Conservation (phyloP, 2,329 filamentous ascomycete species). For the Colletotrichum gigasporum region DNA sequence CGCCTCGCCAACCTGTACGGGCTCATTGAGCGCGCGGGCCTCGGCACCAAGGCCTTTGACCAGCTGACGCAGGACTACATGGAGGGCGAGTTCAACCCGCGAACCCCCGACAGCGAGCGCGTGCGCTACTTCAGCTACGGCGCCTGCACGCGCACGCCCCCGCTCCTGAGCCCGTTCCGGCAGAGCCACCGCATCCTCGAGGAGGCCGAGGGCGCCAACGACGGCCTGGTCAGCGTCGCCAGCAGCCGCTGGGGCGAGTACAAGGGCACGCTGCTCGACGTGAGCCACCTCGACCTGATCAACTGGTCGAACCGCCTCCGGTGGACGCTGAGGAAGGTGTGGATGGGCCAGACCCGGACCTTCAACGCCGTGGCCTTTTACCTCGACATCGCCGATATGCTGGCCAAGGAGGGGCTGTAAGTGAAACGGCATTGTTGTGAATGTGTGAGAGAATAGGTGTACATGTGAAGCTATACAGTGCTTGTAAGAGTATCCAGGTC, state of each 20-base stretch:
- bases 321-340: constrained; percentile 62
- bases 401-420: constrained; percentile 71
- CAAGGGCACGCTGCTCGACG: constrained; percentile 68
- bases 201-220: constrained; percentile 66
- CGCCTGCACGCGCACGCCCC: constrained; percentile 59
- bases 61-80: constrained; percentile 70
- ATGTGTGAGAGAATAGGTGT: too few relatives aligned
- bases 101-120: constrained; percentile 59
- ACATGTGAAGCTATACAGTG: neutral
- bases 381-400: constrained; percentile 73
- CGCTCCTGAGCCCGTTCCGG: constrained; percentile 72
- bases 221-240: constrained; percentile 73
- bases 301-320: constrained; percentile 72
- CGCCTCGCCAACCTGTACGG: constrained; percentile 65
- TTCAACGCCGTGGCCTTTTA: constrained; percentile 77
- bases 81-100: constrained; percentile 66
- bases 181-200: constrained; percentile 60
- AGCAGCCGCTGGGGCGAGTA: constrained; percentile 72
- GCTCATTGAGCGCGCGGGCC: constrained; percentile 58
- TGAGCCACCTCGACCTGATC: constrained; percentile 72
- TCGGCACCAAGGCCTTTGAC: constrained; percentile 68
- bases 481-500: too few relatives aligned
- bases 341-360: constrained; percentile 62
- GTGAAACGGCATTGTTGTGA: too few relatives aligned
- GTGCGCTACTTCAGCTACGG: constrained; percentile 73